Percentiles rank a stretch among this genome's conserved stretches.
phyloP scores from a whole-genome alignment of 805 yeast species.

The Candida anglica region DNA sequence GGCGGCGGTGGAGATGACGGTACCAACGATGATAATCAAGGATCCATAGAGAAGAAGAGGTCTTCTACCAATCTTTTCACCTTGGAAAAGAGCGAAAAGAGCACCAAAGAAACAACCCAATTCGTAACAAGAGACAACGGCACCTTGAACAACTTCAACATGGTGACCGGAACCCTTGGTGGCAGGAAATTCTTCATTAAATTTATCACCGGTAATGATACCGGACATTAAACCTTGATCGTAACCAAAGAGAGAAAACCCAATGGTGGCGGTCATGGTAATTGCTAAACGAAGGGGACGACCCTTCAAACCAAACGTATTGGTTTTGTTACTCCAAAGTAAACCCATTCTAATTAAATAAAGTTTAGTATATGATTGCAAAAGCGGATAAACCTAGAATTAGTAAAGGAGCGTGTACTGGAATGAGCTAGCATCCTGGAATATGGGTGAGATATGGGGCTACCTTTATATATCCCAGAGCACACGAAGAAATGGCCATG shows the following conservation, averaged over 20 bases:
- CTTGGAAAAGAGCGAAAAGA: conserved; percentile 32
- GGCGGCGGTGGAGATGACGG: conserved; percentile 35
- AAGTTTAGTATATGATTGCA: too few species aligned
- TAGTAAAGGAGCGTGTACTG: too few species aligned
- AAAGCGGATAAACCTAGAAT: too few species aligned
- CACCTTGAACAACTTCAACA: conserved; percentile 56
- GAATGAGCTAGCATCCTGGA: too few species aligned
- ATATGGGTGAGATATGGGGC: too few species aligned
- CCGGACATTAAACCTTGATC: conserved; percentile 46
- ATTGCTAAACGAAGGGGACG: conserved; percentile 33
- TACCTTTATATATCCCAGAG: too few species aligned
- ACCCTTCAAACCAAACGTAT: conserved; percentile 57
- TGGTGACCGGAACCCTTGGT: conserved; percentile 24
- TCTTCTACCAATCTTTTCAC: conserved; percentile 41
- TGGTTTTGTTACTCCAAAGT: conserved; percentile 37
- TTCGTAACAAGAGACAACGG: conserved; percentile 64
- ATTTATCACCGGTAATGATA: conserved; percentile 35
- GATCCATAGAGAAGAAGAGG: conserved; percentile 35
- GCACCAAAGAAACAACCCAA: conserved; percentile 56
- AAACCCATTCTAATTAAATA: neutral
- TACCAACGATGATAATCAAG: conserved; percentile 36
- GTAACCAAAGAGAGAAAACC: conserved; percentile 29
- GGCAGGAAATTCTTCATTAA: conserved; percentile 36
- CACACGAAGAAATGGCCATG: too few species aligned
- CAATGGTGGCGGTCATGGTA: conserved; percentile 24